Conservation (phyloP, 148 eudicot species). For the Silene uniflora region DNA sequence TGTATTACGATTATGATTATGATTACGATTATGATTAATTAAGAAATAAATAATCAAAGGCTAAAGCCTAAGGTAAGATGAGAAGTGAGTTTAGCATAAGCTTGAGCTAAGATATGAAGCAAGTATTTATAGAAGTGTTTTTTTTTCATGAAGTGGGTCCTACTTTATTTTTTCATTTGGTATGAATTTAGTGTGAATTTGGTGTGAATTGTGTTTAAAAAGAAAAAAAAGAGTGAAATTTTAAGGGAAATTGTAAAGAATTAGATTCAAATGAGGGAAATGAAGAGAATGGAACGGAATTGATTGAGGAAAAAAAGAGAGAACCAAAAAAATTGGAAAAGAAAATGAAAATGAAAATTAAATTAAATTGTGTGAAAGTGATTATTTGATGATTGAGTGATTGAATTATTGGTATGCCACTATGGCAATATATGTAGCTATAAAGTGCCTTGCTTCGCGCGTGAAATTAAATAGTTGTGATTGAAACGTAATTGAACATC, state of each 20-base stretch:
- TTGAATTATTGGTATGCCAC: slow-evolving; percentile 9
- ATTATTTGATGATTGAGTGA: slow-evolving; percentile 21
- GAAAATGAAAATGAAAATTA: neutral
- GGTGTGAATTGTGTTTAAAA: too few species aligned
- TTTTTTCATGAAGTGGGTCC: slow-evolving; percentile 18
- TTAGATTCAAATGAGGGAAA: slow-evolving; percentile 21
- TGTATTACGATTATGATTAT: too few species aligned
- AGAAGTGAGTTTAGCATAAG: slow-evolving; percentile 21
- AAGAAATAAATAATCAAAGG: neutral
- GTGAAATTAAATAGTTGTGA: slow-evolving; percentile 3
- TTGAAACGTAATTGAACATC: neutral
- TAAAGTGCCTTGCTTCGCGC: slow-evolving; percentile 6
- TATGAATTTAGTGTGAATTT: slow-evolving; percentile 30
- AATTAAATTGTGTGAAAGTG: slow-evolving; percentile 1
- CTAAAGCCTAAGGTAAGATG: slow-evolving; percentile 7
- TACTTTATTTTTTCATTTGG: slow-evolving; percentile 13
- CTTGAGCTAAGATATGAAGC: slow-evolving; percentile 7
- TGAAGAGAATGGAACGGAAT: slow-evolving; percentile 29
- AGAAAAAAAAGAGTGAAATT: neutral
- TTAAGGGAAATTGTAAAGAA: slow-evolving; percentile 6
- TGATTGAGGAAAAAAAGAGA: slow-evolving; percentile 6
- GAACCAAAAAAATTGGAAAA: neutral
- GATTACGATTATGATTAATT: too few species aligned
- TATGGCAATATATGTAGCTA: neutral
- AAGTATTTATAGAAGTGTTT: slow-evolving; percentile 26